phyloP scores from a whole-genome alignment of 257 asterid species.

The Solanum chiquidenum region DNA sequence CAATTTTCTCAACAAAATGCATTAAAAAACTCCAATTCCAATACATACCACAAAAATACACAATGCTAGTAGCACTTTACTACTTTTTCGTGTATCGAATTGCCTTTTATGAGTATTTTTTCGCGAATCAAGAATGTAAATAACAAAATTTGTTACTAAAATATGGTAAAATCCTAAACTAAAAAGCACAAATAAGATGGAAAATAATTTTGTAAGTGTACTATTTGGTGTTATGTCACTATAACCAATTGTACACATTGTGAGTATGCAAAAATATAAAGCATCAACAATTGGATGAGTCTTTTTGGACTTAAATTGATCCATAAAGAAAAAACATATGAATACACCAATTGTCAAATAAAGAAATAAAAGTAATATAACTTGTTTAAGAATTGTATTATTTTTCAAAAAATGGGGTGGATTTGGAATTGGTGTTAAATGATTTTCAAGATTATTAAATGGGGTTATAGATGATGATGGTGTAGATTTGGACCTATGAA shows the following conservation, averaged over 20 bases:
- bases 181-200: constrained; percentile 70
- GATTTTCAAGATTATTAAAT: not conserved
- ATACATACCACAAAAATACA: constrained; percentile 73
- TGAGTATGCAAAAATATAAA: constrained; percentile 74
- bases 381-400: not conserved
- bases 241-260: constrained; percentile 95
- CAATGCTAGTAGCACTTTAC: constrained; percentile 67
- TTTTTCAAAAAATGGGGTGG: not conserved
- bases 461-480: not conserved
- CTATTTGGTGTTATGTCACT: constrained; percentile 84
- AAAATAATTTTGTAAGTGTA: constrained; percentile 55
- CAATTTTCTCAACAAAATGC: constrained; percentile 68
- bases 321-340: not conserved
- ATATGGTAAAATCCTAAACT: constrained; percentile 81
- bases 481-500: not conserved
- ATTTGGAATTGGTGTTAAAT: not conserved
- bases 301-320: not conserved
- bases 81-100: constrained; percentile 8
- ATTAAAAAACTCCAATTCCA: constrained; percentile 68
- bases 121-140: constrained; percentile 53
- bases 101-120: not conserved
- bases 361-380: not conserved
- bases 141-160: constrained; percentile 61
- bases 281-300: constrained; percentile 91
- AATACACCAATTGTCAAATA: not conserved